phyloP scores from a whole-genome alignment of 2,329 filamentous ascomycete species.

The Aspergillus pseudotamarii region DNA sequence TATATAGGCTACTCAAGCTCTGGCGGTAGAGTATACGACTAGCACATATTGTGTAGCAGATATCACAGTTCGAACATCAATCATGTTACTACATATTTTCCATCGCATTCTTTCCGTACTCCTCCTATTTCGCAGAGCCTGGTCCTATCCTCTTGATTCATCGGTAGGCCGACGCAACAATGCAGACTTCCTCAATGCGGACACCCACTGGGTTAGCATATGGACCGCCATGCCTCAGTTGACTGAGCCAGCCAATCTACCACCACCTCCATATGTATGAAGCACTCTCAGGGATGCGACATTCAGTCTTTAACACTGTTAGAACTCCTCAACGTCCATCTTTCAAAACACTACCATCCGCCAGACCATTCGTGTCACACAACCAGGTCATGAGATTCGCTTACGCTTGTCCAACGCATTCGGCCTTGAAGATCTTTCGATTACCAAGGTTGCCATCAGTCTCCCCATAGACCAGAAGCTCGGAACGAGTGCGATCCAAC shows the following conservation, averaged over 20 bases:
- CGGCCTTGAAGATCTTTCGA: constrained; percentile 60
- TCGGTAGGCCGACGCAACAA: background rate
- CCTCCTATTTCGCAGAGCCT: background rate
- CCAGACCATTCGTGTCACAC: constrained; percentile 65
- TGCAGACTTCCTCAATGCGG: background rate
- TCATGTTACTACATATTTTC: background rate
- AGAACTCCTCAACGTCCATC: constrained; percentile 58
- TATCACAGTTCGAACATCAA: no score
- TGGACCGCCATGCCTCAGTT: constrained; percentile 70
- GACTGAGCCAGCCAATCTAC: constrained; percentile 64
- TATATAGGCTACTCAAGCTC: background rate
- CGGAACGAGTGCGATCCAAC: constrained; percentile 56
- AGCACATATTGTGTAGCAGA: background rate
- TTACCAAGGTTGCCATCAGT: constrained; percentile 62
- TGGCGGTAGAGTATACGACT: background rate
- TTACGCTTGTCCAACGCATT: constrained; percentile 69
- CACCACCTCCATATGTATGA: constrained; percentile 61
- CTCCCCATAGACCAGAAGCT: constrained; percentile 49
- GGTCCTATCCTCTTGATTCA: background rate
- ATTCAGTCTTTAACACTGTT: constrained; percentile 13
- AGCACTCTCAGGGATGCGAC: background rate
- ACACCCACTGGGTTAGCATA: constrained; percentile 60
- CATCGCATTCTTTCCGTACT: background rate
- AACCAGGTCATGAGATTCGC: constrained; percentile 60
- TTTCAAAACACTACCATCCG: constrained; percentile 67